Conservation (phyloP, 257 asterid species). For the Nicotiana undulata region DNA sequence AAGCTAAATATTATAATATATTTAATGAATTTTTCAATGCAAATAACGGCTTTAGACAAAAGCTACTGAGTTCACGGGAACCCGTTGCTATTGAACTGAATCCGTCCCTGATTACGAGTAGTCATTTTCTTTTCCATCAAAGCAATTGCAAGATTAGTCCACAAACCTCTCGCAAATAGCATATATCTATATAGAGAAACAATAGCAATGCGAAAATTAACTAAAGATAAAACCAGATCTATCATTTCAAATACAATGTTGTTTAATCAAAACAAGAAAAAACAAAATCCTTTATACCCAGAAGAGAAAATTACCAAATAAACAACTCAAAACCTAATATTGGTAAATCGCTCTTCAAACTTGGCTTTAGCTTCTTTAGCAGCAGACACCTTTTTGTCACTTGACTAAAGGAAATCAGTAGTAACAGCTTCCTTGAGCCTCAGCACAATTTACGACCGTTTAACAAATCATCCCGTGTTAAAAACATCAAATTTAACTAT, state of each 20-base stretch:
- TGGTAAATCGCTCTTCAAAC: conserved; percentile 33
- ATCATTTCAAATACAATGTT: background rate
- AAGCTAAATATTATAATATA: no score
- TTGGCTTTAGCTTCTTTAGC: conserved; percentile 22
- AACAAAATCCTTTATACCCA: background rate
- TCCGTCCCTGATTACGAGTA: no score
- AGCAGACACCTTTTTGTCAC: conserved; percentile 28
- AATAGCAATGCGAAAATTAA: background rate
- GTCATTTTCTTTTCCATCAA: background rate
- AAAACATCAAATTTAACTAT: background rate
- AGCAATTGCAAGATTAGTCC: background rate
- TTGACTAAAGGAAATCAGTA: conserved; percentile 17
- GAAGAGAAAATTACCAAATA: background rate
- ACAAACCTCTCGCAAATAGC: background rate
- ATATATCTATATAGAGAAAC: background rate
- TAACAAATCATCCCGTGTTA: background rate
- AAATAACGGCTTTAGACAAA: no score
- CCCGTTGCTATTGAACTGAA: no score
- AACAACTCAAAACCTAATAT: conserved; percentile 26
- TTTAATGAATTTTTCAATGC: no score
- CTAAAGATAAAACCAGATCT: background rate
- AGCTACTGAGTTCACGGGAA: no score
- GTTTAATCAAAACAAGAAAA: background rate
- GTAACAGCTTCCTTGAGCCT: conserved; percentile 11
- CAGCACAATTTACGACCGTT: background rate